phyloP scores from a whole-genome alignment of 1,284 basidiomycete species.

The Boletus mariae region DNA sequence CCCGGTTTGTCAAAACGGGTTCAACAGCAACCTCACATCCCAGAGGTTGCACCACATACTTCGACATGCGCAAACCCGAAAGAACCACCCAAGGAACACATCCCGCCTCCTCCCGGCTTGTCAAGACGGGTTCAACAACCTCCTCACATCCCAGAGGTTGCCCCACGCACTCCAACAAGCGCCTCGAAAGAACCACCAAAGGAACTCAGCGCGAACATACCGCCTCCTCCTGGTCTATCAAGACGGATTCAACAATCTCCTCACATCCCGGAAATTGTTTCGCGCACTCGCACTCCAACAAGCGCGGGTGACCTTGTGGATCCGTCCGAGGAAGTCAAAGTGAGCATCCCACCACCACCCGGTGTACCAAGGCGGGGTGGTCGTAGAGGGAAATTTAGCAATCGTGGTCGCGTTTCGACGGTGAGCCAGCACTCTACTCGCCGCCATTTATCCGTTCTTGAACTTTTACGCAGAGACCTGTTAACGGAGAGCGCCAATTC shows the following conservation, averaged over 20 bases:
- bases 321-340: neutral
- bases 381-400: neutral
- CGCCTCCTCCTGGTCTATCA: neutral
- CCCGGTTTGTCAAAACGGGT: constrained; percentile 13
- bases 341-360: neutral
- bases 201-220: neutral
- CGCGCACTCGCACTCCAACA: neutral
- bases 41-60: neutral
- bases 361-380: neutral
- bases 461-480: constrained; percentile 7
- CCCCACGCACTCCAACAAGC: too few species aligned
- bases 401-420: neutral
- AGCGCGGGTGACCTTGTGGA: too few species aligned
- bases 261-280: neutral
- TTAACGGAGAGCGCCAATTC: neutral
- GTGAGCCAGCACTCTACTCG: constrained; percentile 6
- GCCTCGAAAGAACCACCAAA: too few species aligned
- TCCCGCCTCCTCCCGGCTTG: neutral
- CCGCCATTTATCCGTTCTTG: neutral
- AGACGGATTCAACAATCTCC: neutral
- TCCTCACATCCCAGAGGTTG: neutral
- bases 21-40: neutral
- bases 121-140: neutral
- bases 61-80: too few species aligned
- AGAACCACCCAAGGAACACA: too few species aligned